Base-by-base conservation (phyloP, 164 flowering plant species). In the Macadamia tetraphylla region DNA sequence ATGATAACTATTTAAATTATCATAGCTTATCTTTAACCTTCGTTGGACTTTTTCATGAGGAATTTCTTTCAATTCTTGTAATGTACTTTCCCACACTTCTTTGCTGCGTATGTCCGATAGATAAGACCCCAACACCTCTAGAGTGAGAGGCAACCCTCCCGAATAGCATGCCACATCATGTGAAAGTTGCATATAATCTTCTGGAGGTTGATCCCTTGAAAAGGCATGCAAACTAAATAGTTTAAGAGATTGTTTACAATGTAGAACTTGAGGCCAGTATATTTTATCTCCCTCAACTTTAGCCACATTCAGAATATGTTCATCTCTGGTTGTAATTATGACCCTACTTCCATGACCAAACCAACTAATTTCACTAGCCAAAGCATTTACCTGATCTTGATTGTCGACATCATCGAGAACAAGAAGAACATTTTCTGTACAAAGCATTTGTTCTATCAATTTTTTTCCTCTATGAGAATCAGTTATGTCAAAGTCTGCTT, bases 331-430 rank as follows among this genome's bases (percentile, higher is more conserved):
- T 10, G 76, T 73, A 11, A 73, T 49, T n/a, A 73, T 73, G n/a
- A 73, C 63, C 32, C 67, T 56, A 49, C 76, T 71, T 65, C 79
- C 77, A 9, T 8, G 13, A 29, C 71, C 67, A 67, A 79, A 70
- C 76, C 74, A 70, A 46, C 64, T 51, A 23, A 2, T 51, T 1
- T 7, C 31, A 35, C 68, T 60, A 9, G 46, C 65, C 32, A 77
- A 40, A 3, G 71, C 65, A 60, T 70, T 49, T 6, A 77, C 2
- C 51, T 73, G 77, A 3, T 60, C 63, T 10, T 7, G 1, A 0
- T 53, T 35, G 63, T 74, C 70, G 5, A 79, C 76, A 74, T 76
- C 82, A 66, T 79, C 82, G 23, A 79, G 51, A 58, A 79, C 68
- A 23, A 79, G 0, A 32, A 79, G 71, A 32, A 73, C 74, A 29